A percentile compares a stretch with the other conserved stretches of the same genome.
Conservation (phyloP, 148 eudicot genomes). For the Rhododendron vialii region DNA sequence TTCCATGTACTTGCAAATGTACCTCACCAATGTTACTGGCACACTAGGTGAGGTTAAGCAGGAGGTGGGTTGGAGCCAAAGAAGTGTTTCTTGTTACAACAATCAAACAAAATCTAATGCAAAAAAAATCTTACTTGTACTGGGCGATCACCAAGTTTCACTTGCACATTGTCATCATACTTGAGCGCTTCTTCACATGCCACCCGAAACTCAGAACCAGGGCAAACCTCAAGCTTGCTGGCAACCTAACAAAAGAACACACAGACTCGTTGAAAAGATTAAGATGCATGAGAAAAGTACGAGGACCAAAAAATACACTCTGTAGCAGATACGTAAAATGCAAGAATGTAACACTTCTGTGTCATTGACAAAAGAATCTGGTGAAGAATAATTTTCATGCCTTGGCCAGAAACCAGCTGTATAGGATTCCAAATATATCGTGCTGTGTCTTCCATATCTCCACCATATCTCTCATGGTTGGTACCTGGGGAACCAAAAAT, state of each 20-base stretch:
- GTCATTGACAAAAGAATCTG: not conserved
- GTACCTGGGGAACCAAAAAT: too few species aligned
- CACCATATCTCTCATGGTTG: too few species aligned
- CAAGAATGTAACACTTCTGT: too few species aligned
- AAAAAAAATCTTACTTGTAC: constrained; percentile 56
- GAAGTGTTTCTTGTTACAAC: not conserved
- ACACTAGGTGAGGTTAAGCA: too few species aligned
- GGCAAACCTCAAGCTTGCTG: constrained; percentile 80
- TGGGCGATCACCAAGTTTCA: constrained; percentile 96
- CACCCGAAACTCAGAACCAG: constrained; percentile 95
- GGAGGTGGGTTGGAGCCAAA: too few species aligned
- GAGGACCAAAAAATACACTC: not conserved
- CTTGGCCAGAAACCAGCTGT: too few species aligned
- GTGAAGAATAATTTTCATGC: too few species aligned
- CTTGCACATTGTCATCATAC: constrained; percentile 59
- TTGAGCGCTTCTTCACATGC: constrained; percentile 94
- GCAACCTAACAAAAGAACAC: constrained; percentile 47
- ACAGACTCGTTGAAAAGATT: not conserved
- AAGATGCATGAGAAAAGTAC: not conserved
- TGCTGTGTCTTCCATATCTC: too few species aligned
- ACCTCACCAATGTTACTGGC: too few species aligned
- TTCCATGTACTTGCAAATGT: too few species aligned
- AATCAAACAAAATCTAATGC: not conserved
- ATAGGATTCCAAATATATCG: too few species aligned
- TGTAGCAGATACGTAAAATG: too few species aligned